Evolutionary conservation across 1,139 yeast species (phyloP), one percentile per base, ranked within the genome.

Genomic region (Kodamaea sp.): DNA sequence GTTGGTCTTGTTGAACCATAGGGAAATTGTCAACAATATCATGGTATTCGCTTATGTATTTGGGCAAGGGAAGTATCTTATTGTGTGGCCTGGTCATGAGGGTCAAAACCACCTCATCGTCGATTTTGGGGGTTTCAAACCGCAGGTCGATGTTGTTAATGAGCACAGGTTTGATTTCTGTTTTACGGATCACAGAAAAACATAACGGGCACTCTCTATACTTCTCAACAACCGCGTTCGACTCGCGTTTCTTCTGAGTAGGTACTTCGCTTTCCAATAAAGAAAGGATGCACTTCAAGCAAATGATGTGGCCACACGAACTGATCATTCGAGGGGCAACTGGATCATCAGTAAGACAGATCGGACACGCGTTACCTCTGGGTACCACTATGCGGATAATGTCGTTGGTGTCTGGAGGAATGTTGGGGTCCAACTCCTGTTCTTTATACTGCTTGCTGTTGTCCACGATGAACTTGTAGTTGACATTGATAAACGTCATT

Each of bases 281-380:
- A 24, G 90, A 76, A 34, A 88, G 59, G 24, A 90, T 61, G 55
- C 99, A 94, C 19, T 89, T 80, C 37, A 80, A 72, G 55, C 99
- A 94, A 51, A 92, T 76, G 10, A 89, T 74, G 55, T 94, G 99
- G 3, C 99, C 98, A 63, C 99, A 94, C 12, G 81, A 75, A 8
- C 71, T 65, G 21, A 89, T 79, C 97, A 94, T 94, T 37, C 97
- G 68, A 1, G 98, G 97, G 0, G 97, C 97, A 24, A 85, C 75
- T 7, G 92, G 85, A 14, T 80, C 83, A 35, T 86, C 95, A 21
- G 83, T 75, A 12, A 92, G 67, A 56, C 99, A 94, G 23, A 94
- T 92, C 1, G 98, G 97, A 55, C 99, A 94, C 34, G 81, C 78
- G 36, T 82, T 77, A 10, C 89, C 86, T 44, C 72, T 76, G 9